Base-by-base conservation (phyloP, 164 flowering plant species). In the Berberis thunbergii region DNA sequence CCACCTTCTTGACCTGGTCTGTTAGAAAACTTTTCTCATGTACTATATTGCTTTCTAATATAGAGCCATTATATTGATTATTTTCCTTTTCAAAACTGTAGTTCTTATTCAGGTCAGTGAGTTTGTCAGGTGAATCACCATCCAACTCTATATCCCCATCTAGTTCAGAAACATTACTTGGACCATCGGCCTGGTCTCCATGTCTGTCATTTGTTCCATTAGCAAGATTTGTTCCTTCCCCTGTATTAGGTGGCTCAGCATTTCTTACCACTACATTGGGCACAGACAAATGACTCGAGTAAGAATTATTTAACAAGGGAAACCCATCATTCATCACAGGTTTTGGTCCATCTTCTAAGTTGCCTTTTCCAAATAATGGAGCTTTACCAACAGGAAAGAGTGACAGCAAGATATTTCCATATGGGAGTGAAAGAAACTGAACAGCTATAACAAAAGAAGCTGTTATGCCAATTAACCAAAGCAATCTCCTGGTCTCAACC, bases 401-500 rank as follows among this genome's bases (percentile, higher is more conserved):
- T 54, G 89, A 84, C 38, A 68, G 68, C 44, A 87, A 74, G 41
- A 81, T 83, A 70, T 69, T 79, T 60, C 86, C 85, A 80, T 84
- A 84, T 0, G 93, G 88, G 70, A 86, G 85, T 65, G 79, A 69
- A 6, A 78, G 59, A 58, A 80, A 82, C 66, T 87, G 97, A 67
- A 80, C 70, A 50, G 81, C 61, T 52, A 91, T 63, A 69, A 84
- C 77, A 66, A 81, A 79, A 48, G 76, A 40, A 57, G 84, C 86
- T 54, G 88, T 74, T 49, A 80, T 59, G 40, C 73, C 81, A 65
- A 85, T 76, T 68, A 81, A 49, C 44, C 83, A 66, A 45, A 86
- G 42, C 74, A 82, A 76, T 71, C 83, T 85, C 73, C 75, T 76
- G 44, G 70, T 77, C 72, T 78, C 81, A 7, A 70, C 55, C 7